Evolutionary conservation across 2,329 filamentous ascomycete species (phyloP).

Genomic region (Westerdykella ornata): DNA sequence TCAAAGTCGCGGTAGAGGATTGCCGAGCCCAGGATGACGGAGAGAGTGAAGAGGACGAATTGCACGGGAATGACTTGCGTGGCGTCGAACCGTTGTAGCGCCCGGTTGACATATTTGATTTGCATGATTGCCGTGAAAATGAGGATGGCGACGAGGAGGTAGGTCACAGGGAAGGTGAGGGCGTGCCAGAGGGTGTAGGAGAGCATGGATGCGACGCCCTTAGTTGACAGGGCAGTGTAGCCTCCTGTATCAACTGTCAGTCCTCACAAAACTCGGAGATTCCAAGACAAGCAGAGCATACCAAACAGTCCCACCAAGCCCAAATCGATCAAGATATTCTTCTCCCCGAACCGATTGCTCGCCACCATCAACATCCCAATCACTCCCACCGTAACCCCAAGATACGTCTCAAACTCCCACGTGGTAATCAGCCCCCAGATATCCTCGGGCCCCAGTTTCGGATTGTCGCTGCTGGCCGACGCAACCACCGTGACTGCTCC

Average conservation of each 20-base stretch:
- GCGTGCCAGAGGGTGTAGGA: conserved; percentile 85
- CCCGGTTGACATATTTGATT: conserved; percentile 90
- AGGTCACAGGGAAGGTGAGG: conserved; percentile 87
- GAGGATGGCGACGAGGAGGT: conserved; percentile 72
- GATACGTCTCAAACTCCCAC: conserved; percentile 85
- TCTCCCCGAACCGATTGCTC: conserved; percentile 76
- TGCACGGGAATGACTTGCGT: conserved; percentile 97
- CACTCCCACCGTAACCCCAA: conserved; percentile 65
- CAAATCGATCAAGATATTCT: conserved; percentile 83
- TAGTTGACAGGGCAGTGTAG: conserved; percentile 94
- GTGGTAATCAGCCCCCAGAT: conserved; percentile 84
- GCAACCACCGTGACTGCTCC: conserved; percentile 90
- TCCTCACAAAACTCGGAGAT: conserved; percentile 7
- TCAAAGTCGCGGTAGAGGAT: conserved; percentile 94
- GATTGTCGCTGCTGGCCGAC: conserved; percentile 82
- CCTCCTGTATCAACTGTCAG: conserved; percentile 51
- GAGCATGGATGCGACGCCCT: conserved; percentile 90
- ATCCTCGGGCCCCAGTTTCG: conserved; percentile 81
- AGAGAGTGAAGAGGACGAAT: conserved; percentile 93
- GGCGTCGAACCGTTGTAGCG: conserved; percentile 87
- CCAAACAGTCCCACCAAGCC: conserved; percentile 91
- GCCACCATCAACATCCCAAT: conserved; percentile 74
- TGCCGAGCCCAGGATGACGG: conserved; percentile 89
- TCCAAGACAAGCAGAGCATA: conserved; percentile 35
- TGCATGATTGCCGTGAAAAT: conserved; percentile 87